Evolutionary conservation across 2,329 filamentous ascomycete genomes (phyloP).

Genomic region (Cordyceps farinosa): DNA sequence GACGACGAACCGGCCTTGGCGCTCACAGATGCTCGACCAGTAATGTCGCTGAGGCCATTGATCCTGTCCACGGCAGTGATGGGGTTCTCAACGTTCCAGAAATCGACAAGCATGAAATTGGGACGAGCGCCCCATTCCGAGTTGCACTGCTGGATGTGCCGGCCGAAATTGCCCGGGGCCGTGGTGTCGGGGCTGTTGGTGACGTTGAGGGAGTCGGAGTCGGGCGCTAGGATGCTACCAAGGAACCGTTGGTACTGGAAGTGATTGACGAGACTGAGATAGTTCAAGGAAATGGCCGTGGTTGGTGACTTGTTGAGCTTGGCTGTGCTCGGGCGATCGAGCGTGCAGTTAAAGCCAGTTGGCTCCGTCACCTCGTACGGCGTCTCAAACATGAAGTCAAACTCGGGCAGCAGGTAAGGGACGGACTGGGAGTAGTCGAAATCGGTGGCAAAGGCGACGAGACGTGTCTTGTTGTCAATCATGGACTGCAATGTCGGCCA

Average conservation of each 20-base stretch:
- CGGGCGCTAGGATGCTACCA: slow-evolving; percentile 57
- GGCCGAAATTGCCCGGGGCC: slow-evolving; percentile 50
- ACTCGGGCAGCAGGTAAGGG: slow-evolving; percentile 62
- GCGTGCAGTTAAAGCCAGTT: slow-evolving; percentile 66
- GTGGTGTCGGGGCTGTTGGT: slow-evolving; percentile 63
- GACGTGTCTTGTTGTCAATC: slow-evolving; percentile 60
- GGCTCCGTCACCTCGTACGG: slow-evolving; percentile 60
- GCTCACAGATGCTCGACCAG: slow-evolving; percentile 31
- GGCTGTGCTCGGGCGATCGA: slow-evolving; percentile 56
- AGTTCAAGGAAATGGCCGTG: slow-evolving; percentile 52
- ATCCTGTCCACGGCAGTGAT: slow-evolving; percentile 65
- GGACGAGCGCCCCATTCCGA: slow-evolving; percentile 59
- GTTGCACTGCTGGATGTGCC: slow-evolving; percentile 52
- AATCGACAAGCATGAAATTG: slow-evolving; percentile 76
- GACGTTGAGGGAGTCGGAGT: slow-evolving; percentile 54
- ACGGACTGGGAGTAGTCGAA: slow-evolving; percentile 39
- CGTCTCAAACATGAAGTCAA: slow-evolving; percentile 69
- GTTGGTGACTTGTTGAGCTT: slow-evolving; percentile 42
- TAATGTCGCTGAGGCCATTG: slow-evolving; percentile 50
- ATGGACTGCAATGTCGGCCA: slow-evolving; percentile 73
- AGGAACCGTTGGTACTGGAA: slow-evolving; percentile 62
- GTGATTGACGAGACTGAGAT: slow-evolving; percentile 75
- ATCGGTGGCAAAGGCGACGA: slow-evolving; percentile 67
- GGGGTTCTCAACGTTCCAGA: slow-evolving; percentile 69
- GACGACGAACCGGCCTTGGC: slow-evolving; percentile 18